A percentile compares a stretch with the other conserved stretches of the same genome.
These are phyloP conservation scores for Ballota nigra DNA, from an alignment of 257 asterid genomes.

Conservation along the genomic window DNA sequence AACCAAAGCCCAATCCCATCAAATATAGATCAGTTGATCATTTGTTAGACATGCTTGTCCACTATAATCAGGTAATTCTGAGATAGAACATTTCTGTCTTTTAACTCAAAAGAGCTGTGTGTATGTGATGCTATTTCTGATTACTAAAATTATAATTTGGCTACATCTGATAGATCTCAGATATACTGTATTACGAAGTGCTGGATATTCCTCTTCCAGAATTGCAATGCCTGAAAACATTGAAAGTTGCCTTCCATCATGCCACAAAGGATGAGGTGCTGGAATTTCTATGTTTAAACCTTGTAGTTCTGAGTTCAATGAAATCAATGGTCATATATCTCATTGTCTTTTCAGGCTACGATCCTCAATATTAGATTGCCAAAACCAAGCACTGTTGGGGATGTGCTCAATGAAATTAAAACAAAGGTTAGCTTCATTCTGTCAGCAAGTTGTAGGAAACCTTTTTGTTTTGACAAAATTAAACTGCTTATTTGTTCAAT, in stretches of 20 bases:
- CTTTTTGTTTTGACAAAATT: neutral
- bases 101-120: neutral
- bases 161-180: constrained; percentile 60
- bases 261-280: constrained; percentile 90
- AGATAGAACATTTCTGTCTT: neutral
- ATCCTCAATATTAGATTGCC: constrained; percentile 86
- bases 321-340: neutral
- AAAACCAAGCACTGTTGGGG: constrained; percentile 90
- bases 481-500: constrained; percentile 7
- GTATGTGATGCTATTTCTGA: constrained; percentile 6
- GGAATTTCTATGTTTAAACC: constrained; percentile 15
- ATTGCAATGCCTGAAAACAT: constrained; percentile 85
- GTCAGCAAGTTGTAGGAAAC: constrained; percentile 14
- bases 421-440: constrained; percentile 59
- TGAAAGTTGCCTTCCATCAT: constrained; percentile 93
- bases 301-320: neutral
- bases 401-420: constrained; percentile 90
- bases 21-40: constrained; percentile 87
- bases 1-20: constrained; percentile 89
- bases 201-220: constrained; percentile 98
- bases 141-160: constrained; percentile 8
- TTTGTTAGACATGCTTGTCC: constrained; percentile 92
- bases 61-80: constrained; percentile 85
- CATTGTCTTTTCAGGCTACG: constrained; percentile 52
- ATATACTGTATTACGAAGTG: constrained; percentile 86